Conservation (phyloP, 202 grass and related monocot species). For the Schoenoplectus tabernaemontani region DNA sequence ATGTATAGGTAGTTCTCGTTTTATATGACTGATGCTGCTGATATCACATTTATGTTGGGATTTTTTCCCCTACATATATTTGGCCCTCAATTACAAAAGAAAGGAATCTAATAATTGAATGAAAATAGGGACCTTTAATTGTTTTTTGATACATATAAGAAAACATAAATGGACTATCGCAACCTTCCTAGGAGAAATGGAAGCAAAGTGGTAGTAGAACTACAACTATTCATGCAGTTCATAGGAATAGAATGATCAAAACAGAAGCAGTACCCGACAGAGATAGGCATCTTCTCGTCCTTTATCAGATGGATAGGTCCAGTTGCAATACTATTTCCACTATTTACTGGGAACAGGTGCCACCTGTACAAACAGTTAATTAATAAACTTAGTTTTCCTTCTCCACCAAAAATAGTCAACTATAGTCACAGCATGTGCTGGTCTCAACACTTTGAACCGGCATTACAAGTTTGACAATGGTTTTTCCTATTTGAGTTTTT, state of each 20-base stretch:
- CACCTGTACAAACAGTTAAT: conserved; percentile 43
- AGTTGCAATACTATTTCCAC: conserved; percentile 25
- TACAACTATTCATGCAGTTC: background rate
- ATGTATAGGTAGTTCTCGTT: background rate
- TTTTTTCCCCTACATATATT: background rate
- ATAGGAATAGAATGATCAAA: background rate
- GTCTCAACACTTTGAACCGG: background rate
- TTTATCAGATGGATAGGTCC: conserved; percentile 68
- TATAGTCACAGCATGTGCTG: background rate
- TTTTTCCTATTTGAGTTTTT: background rate
- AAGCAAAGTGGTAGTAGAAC: background rate
- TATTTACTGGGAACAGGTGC: conserved; percentile 54
- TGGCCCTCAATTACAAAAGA: background rate
- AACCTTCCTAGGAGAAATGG: background rate
- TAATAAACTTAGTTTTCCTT: background rate
- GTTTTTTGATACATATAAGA: background rate
- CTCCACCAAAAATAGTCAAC: background rate
- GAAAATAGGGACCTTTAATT: background rate
- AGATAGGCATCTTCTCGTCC: conserved; percentile 52
- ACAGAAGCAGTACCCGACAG: conserved; percentile 42
- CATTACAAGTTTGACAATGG: background rate
- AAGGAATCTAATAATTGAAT: background rate
- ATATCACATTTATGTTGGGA: background rate
- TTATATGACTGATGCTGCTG: background rate
- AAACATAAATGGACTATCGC: conserved; percentile 15